Evolutionary conservation across 75 land plant species (phyloP).

Genomic region (Sequoia sempervirens): DNA sequence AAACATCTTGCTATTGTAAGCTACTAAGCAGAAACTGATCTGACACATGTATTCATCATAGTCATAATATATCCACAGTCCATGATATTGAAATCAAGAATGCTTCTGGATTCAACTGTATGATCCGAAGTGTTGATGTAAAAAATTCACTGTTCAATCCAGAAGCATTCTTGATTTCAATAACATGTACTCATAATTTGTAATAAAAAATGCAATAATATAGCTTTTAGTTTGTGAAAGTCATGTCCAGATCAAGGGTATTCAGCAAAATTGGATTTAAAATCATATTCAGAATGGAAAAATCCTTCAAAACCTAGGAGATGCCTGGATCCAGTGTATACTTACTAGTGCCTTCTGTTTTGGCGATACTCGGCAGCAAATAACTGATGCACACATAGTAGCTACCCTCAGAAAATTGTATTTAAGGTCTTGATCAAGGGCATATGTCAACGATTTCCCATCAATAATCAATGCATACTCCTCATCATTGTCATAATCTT

Average conservation of each 20-base stretch:
- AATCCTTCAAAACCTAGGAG: neutral
- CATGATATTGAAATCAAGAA: no score
- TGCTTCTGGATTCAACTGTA: no score
- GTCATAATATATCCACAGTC: no score
- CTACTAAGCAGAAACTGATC: neutral
- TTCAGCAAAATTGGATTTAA: neutral
- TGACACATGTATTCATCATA: neutral
- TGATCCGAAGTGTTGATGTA: no score
- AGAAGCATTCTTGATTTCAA: no score
- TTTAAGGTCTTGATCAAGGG: conserved; percentile 75
- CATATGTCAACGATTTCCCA: conserved; percentile 89
- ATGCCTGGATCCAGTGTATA: neutral
- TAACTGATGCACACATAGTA: conserved; percentile 82
- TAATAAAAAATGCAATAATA: neutral
- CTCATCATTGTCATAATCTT: conserved; percentile 24
- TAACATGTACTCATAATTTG: neutral
- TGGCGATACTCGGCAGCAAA: conserved; percentile 97
- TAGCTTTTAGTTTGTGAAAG: neutral
- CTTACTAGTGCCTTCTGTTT: conserved; percentile 95
- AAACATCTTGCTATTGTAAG: neutral
- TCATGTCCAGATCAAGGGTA: neutral
- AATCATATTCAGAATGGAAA: neutral
- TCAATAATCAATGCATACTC: conserved; percentile 92
- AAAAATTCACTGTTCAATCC: no score
- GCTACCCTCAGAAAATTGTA: conserved; percentile 62